Percentiles rank a stretch among this genome's conserved stretches.
These are phyloP conservation scores for Orbilia brochopaga DNA, from an alignment of 2,329 filamentous ascomycete species.

Conservation along the genomic window DNA sequence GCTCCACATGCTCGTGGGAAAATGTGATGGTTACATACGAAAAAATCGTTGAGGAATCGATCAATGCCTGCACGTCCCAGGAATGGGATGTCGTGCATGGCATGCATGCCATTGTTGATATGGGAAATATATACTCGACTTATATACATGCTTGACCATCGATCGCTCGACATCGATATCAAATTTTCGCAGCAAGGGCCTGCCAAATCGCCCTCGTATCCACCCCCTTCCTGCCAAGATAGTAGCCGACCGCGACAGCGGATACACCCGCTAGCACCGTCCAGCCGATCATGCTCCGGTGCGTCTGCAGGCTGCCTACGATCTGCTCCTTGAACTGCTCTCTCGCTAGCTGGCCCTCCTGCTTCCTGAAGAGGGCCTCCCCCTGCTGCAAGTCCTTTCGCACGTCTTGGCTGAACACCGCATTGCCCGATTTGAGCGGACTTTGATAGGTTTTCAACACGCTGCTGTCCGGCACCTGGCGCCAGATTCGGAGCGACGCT, in stretches of 20 bases:
- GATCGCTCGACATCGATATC: conserved; percentile 4
- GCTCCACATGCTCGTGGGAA: neutral
- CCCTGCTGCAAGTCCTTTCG: conserved; percentile 66
- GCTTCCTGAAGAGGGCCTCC: conserved; percentile 70
- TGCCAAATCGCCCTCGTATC: conserved; percentile 45
- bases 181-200: conserved; percentile 27
- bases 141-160: neutral
- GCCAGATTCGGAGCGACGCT: conserved; percentile 73
- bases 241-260: conserved; percentile 65
- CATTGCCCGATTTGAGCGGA: conserved; percentile 63
- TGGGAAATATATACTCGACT: neutral
- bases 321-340: conserved; percentile 71
- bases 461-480: conserved; percentile 73
- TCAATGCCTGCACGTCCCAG: neutral
- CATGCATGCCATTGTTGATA: conserved; percentile 42
- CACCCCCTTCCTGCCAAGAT: conserved; percentile 59
- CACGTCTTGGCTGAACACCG: conserved; percentile 56
- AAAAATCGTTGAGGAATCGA: neutral
- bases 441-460: conserved; percentile 81
- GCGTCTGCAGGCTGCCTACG: conserved; percentile 70
- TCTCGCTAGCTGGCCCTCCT: conserved; percentile 73
- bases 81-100: neutral
- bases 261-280: conserved; percentile 70
- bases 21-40: neutral
- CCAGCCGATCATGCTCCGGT: conserved; percentile 67